These are phyloP conservation scores for Letharia lupina DNA, from an alignment of 495 filamentous ascomycete genomes.

Conservation along the genomic window DNA sequence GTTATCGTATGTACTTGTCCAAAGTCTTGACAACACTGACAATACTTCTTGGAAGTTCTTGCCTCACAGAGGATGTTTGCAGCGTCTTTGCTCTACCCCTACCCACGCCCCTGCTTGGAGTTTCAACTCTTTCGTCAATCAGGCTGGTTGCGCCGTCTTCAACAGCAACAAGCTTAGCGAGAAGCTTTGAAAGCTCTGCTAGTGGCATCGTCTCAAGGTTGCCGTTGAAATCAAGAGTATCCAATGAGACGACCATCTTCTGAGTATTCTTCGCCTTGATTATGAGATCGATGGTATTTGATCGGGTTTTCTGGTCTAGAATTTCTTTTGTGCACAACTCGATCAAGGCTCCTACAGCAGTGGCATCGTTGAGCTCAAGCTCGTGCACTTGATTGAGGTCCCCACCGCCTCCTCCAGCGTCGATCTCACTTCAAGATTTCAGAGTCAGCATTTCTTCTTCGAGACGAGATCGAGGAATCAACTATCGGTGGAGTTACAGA, in stretches of 20 bases:
- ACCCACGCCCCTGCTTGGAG: background rate
- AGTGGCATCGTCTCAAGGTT: constrained; percentile 38
- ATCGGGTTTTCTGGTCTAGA: constrained; percentile 30
- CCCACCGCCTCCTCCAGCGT: constrained; percentile 70
- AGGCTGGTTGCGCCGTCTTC: background rate
- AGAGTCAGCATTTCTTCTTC: background rate
- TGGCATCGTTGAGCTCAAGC: constrained; percentile 40
- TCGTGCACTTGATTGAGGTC: constrained; percentile 60
- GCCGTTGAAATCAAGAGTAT: constrained; percentile 34
- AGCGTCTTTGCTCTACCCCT: background rate
- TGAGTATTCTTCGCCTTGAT: constrained; percentile 30
- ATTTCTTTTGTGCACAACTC: constrained; percentile 33
- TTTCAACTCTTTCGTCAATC: background rate
- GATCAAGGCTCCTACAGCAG: constrained; percentile 22
- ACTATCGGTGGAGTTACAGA: background rate
- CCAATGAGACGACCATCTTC: constrained; percentile 35
- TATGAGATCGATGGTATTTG: constrained; percentile 32
- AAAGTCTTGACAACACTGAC: constrained; percentile 4
- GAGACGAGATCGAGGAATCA: background rate
- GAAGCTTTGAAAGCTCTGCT: constrained; percentile 34
- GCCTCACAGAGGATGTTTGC: background rate
- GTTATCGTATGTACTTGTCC: background rate
- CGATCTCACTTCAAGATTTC: constrained; percentile 44
- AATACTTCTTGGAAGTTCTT: constrained; percentile 11
- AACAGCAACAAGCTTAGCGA: constrained; percentile 20